Base-by-base conservation (phyloP, 1,284 basidiomycete genomes). In the Golubevia pallescens region DNA sequence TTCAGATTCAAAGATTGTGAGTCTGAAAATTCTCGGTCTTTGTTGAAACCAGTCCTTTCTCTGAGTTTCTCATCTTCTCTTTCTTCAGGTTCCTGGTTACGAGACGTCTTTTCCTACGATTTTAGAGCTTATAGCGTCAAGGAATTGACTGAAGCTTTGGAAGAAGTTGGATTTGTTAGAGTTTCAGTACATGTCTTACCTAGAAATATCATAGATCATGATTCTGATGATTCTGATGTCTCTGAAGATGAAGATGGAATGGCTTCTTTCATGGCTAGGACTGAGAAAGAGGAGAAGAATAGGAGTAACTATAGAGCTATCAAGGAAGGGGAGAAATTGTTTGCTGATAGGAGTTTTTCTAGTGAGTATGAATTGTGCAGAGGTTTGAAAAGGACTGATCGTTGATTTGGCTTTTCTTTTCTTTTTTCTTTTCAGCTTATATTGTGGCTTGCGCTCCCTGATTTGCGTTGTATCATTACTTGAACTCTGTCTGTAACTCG, bases 71-170 rank as follows among this genome's bases (percentile, higher is more conserved):
- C 14, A 14, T 54, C 24, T 60, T 21, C 55, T 14, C 8, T 32
- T 24, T 19, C 52, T 56, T 2, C 54, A 59, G 56, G 21, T 21
- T 71, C 68, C 14, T 78, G 76, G 76, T 62, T 75, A n/a, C 66
- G 76, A 20, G 75, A 78, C 51, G 70, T 73, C 34, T 78, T 78
- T 28, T 63, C 63, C 34, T 80, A 80, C 66, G 77, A 78, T 58
- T 80, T 79, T 28, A 69, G 61, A 57, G 65, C 75, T 24, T 80
- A 77, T 76, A 66, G 60, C 21, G 57, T 80, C 51, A 65, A 61
- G 8, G 77, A 80, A 60, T 66, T 75, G 28, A 68, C 63, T 6
- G 77, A 80, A 54, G 77, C 77, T 10, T 73, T 80, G 74, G 61
- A 72, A 19, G 77, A 80, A 61, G 77, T 62, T 8, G 77, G 77